A percentile compares a stretch with the other conserved stretches of the same genome.
These are phyloP conservation scores for Fusarium verticillioides DNA, from an alignment of 2,329 filamentous ascomycete genomes.

Conservation along the genomic window DNA sequence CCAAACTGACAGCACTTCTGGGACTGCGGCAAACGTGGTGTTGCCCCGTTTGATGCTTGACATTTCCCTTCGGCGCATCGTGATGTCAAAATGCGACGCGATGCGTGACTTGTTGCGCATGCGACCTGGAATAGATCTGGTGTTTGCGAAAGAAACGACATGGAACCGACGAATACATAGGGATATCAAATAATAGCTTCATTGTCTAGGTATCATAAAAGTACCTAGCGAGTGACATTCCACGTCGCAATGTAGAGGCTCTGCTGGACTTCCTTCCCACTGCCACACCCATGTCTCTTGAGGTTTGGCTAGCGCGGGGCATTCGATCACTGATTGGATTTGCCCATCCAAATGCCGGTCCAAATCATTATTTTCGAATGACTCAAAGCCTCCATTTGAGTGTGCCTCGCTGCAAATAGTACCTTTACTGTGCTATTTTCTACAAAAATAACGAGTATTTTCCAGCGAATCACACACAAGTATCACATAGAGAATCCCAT, in stretches of 20 bases:
- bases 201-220: neutral
- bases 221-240: neutral
- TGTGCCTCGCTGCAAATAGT: constrained; percentile 19
- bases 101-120: neutral
- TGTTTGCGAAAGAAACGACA: neutral
- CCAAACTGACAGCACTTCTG: too few relatives aligned
- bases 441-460: neutral
- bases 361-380: constrained; percentile 47
- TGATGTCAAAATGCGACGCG: neutral
- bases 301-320: constrained; percentile 49
- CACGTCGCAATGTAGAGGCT: constrained; percentile 19
- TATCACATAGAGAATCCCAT: neutral
- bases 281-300: constrained; percentile 4
- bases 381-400: constrained; percentile 46
- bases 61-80: neutral
- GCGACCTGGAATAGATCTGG: neutral
- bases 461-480: neutral
- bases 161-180: neutral
- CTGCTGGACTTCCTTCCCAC: constrained; percentile 16
- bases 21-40: too few relatives aligned
- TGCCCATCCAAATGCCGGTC: constrained; percentile 39
- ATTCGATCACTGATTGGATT: constrained; percentile 27
- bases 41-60: neutral
- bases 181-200: neutral
- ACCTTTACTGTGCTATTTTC: constrained; percentile 3